Evolutionary conservation across 345 rosid genomes (phyloP), one percentile per base, ranked within the genome.

Genomic region (Eucalyptus dawsonii): DNA sequence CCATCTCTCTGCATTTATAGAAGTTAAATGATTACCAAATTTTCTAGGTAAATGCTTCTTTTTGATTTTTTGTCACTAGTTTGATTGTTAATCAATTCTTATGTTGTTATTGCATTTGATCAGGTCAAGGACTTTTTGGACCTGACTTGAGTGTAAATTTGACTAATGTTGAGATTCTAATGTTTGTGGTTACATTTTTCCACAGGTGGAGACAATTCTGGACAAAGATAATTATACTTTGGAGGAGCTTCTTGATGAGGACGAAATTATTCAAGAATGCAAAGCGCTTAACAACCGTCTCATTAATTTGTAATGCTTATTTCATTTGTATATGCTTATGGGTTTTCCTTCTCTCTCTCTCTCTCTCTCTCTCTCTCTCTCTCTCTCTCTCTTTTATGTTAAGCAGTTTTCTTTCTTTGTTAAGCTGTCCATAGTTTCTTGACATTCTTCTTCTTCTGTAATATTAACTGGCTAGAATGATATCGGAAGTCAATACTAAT

Each of bases 201-300:
- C 91, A 89, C 93, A 97, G 99, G 97, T 97, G 94, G 99, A 97
- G 93, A 89, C 97, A 81, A 95, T 97, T 92, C 93, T 97, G 93
- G 99, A 97, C 86, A 97, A 96, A 93, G 98, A 95, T 17, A 93
- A 93, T 89, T 96, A 94, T 91, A 95, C 99, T 47, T 85, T 97
- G 92, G 98, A 97, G 90, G 99, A 97, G 93, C 98, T 97, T 93
- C 97, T 97, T 87, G 97, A 96, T 37, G 99, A 97, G 94, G 99
- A 96, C 93, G 99, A 97, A 91, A 94, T 97, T 53, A 97, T 97
- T 93, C 99, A 97, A 93, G 99, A 97, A 92, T 97, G 99, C 98
- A 97, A 97, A 93, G 95, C 97, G 56, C 92, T 96, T 42, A 96
- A 97, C 62, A 95, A 96, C 45, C 97, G 98, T 80, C 99, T 97